Percentiles rank a stretch among this genome's conserved stretches.
Evolutionary conservation across 2,329 filamentous ascomycete species (phyloP).

Genomic region (Talaromyces sp.): DNA sequence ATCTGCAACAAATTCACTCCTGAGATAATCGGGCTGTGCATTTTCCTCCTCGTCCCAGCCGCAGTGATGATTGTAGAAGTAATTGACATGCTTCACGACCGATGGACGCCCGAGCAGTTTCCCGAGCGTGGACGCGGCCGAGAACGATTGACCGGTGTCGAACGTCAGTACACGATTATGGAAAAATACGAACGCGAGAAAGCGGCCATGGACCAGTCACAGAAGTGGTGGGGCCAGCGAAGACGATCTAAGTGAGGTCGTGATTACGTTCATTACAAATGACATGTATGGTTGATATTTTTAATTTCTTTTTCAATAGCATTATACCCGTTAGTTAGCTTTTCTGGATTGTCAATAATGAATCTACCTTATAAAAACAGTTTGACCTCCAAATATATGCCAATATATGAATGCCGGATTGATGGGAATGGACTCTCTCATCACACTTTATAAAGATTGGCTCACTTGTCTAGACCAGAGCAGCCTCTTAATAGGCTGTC

Average conservation of each 20-base stretch:
- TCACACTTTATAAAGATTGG: neutral
- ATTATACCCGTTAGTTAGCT: neutral
- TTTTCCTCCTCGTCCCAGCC: constrained; percentile 19
- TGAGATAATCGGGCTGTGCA: constrained; percentile 15
- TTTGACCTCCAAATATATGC: neutral
- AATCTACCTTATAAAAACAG: neutral
- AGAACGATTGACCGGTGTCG: constrained; percentile 14
- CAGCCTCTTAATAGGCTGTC: constrained; percentile 14
- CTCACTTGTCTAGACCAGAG: neutral
- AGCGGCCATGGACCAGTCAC: constrained; percentile 9
- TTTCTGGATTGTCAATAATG: neutral
- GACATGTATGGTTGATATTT: neutral
- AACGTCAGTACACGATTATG: constrained; percentile 16
- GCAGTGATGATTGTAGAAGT: constrained; percentile 17
- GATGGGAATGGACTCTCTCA: too few relatives aligned
- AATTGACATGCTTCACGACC: constrained; percentile 12
- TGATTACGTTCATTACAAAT: neutral
- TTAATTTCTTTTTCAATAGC: neutral
- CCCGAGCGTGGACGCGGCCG: constrained; percentile 16
- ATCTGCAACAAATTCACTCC: constrained; percentile 13
- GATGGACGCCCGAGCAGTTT: constrained; percentile 14
- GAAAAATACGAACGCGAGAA: constrained; percentile 17
- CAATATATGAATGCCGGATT: neutral
- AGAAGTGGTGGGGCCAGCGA: constrained; percentile 4
- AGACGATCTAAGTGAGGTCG: neutral